A percentile compares a stretch with the other conserved stretches of the same genome.
Conservation (phyloP, 169 alveolate species). For the Plasmodium gallinaceum region DNA sequence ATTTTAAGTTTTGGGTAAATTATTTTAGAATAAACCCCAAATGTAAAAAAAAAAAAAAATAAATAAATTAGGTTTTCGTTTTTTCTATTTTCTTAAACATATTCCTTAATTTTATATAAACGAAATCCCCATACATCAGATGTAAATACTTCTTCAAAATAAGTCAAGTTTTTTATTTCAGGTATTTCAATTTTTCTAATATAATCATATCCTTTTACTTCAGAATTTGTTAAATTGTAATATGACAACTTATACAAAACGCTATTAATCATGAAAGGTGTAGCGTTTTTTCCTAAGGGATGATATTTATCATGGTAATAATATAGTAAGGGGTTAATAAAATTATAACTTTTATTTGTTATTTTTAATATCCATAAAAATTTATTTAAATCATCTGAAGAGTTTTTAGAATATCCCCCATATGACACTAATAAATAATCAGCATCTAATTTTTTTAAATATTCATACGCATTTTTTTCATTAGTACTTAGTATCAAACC, state of each 20-base stretch:
- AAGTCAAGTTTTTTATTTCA: constrained; percentile 88
- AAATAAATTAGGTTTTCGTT: background rate
- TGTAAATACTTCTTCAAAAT: constrained; percentile 97
- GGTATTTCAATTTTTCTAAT: constrained; percentile 88
- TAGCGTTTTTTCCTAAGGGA: constrained; percentile 94
- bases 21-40: no score
- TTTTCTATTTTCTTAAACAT: constrained; percentile 5
- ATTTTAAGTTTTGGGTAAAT: no score
- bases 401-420: constrained; percentile 96
- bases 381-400: constrained; percentile 98
- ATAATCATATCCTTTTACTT: constrained; percentile 93
- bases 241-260: constrained; percentile 95
- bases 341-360: constrained; percentile 88
- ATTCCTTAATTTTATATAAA: constrained; percentile 91
- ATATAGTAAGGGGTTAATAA: constrained; percentile 74
- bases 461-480: constrained; percentile 95
- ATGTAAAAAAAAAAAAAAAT: no score
- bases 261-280: constrained; percentile 92
- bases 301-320: constrained; percentile 72
- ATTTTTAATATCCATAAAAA: constrained; percentile 98
- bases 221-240: constrained; percentile 92
- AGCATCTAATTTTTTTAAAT: constrained; percentile 94
- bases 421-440: constrained; percentile 96
- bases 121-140: constrained; percentile 98
- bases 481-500: constrained; percentile 92